A percentile compares a stretch with the other conserved stretches of the same genome.
These are phyloP conservation scores for Eleusine coracana DNA, from an alignment of 176 grass and related monocot genomes.

Conservation along the genomic window DNA sequence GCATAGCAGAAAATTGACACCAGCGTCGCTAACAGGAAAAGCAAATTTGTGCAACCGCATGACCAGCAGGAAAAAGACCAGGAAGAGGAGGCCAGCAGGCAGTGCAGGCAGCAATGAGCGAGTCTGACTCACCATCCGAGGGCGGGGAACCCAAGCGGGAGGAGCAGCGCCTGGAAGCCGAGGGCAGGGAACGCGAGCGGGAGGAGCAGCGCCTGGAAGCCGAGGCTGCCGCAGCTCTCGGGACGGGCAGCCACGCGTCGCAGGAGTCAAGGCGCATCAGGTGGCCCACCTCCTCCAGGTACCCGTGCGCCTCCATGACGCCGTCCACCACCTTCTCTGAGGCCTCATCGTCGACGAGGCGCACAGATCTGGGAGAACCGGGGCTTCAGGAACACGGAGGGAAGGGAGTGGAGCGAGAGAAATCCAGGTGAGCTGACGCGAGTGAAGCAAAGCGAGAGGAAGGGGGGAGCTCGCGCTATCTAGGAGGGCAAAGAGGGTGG, in stretches of 20 bases:
- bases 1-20: not conserved
- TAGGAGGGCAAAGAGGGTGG: too few relatives aligned
- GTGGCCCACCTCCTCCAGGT: slow-evolving; percentile 98
- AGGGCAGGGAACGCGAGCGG: slow-evolving; percentile 85
- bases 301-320: slow-evolving; percentile 72
- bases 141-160: slow-evolving; percentile 74
- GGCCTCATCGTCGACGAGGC: too few relatives aligned
- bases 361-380: too few relatives aligned
- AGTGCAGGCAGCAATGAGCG: not conserved
- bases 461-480: too few relatives aligned
- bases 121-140: slow-evolving; percentile 70
- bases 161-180: slow-evolving; percentile 93
- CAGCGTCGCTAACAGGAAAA: too few relatives aligned
- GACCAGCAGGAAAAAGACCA: too few relatives aligned
- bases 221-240: slow-evolving; percentile 86
- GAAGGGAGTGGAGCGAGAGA: too few relatives aligned
- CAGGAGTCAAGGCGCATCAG: slow-evolving; percentile 87
- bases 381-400: too few relatives aligned
- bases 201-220: not conserved
- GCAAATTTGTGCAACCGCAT: too few relatives aligned
- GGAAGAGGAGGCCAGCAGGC: too few relatives aligned
- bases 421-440: too few relatives aligned
- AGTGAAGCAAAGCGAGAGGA: too few relatives aligned
- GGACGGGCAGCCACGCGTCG: slow-evolving; percentile 96
- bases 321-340: not conserved